Base-by-base conservation (phyloP, 495 filamentous ascomycete species). In the Penicillium taxi region DNA sequence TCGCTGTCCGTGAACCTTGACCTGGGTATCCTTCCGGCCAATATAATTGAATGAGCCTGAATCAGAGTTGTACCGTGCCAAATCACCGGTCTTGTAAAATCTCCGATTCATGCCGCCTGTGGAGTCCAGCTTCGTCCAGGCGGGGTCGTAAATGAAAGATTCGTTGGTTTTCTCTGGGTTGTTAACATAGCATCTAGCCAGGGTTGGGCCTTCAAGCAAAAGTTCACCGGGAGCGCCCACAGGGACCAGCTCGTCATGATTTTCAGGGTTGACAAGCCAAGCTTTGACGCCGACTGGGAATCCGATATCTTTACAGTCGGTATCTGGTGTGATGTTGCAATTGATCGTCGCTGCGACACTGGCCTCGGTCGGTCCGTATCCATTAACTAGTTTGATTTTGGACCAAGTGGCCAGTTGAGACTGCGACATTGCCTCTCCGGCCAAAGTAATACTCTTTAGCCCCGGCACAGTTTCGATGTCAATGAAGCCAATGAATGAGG, bases 71-170 rank as follows among this genome's bases (percentile, higher is more conserved):
- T 83, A 80, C 18, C 67, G 63, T 6, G 78, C 78, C 19, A 82
- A 47, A 47, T 84, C 80, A 3, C 80, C 78, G 1, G 78, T 82
- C 55, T 79, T 81, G 52, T 86, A 86, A 12, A 84, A 55, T 31
- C 77, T 64, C 4, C 77, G 69, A 4, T 52, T 50, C 3, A 35
- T 33, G 9, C 24, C 36, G 15, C 35, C 34, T 22, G 13, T 26
- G 5, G 37, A 38, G 18, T 53, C 44, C 2, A 45, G 34, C 31
- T 45, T 52, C 9, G 55, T 48, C 65, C 65, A 70, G 2, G 45
- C 48, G 21, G 63, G 64, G 35, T 70, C 53, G 24, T 55, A 60
- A 9, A 73, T 64, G 34, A 70, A 73, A 6, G 61, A 55, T 26
- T 62, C 55, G 27, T 58, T 55, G 0, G 69, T 71, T 37, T 65